A percentile compares a stretch with the other conserved stretches of the same genome.
These are phyloP conservation scores for Plantago major DNA, from an alignment of 257 asterid genomes.

Conservation along the genomic window DNA sequence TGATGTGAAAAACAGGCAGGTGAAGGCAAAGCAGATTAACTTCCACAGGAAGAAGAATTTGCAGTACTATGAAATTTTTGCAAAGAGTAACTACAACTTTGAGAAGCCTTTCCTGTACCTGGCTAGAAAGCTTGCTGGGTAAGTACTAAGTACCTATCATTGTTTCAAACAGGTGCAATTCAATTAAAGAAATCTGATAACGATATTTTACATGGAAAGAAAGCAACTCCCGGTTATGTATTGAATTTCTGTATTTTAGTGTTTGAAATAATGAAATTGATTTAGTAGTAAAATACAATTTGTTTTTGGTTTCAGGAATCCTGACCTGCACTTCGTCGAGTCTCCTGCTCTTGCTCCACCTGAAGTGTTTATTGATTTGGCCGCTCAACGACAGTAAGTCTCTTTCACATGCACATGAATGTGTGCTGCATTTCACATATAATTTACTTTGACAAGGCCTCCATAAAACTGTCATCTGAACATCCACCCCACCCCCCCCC, in stretches of 20 bases:
- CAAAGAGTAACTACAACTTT: constrained; percentile 80
- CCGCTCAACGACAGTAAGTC: constrained; percentile 47
- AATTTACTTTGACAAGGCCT: not conserved
- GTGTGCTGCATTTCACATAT: not conserved
- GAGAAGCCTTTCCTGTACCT: constrained; percentile 76
- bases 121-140: constrained; percentile 80
- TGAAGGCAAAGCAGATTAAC: constrained; percentile 73
- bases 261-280: too few relatives aligned
- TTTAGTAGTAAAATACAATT: not conserved
- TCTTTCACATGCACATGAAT: not conserved
- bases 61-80: constrained; percentile 73
- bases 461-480: too few relatives aligned
- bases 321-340: constrained; percentile 62
- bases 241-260: too few relatives aligned
- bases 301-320: constrained; percentile 31
- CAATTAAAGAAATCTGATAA: too few relatives aligned
- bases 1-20: constrained; percentile 79
- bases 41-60: constrained; percentile 68
- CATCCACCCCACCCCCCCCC: too few relatives aligned
- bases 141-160: not conserved
- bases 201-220: too few relatives aligned
- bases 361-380: constrained; percentile 54
- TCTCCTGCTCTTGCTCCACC: constrained; percentile 76
- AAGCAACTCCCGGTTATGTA: too few relatives aligned
- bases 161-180: too few relatives aligned